Percentiles rank a stretch among this genome's conserved stretches.
phyloP scores from a whole-genome alignment of 306 rosid species.

The Vachellia collinsii region DNA sequence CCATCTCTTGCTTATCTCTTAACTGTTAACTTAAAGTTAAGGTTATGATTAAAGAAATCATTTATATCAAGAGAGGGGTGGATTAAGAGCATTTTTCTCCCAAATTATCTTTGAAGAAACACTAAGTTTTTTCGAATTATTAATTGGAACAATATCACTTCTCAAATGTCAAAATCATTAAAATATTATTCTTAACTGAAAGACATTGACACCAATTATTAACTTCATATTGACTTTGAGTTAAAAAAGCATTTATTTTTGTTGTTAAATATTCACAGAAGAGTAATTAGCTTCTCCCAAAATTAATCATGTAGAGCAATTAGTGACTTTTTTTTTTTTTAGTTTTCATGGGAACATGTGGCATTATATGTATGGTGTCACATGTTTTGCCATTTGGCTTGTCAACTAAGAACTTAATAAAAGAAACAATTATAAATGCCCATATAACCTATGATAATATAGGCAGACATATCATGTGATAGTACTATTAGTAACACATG shows the following conservation, averaged over 20 bases:
- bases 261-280: background rate
- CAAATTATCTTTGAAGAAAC: too few relatives aligned
- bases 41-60: background rate
- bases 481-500: background rate
- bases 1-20: background rate
- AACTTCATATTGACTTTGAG: background rate
- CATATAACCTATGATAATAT: too few relatives aligned
- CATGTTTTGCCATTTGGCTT: background rate
- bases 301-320: background rate
- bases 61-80: background rate
- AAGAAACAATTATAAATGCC: too few relatives aligned
- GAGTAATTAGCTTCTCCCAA: background rate
- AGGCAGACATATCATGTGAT: background rate
- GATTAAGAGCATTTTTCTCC: too few relatives aligned
- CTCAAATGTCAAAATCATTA: background rate
- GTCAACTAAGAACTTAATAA: background rate
- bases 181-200: background rate
- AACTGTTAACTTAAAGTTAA: background rate
- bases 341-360: too few relatives aligned
- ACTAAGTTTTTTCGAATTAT: too few relatives aligned
- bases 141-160: background rate
- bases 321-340: background rate
- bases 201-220: too few relatives aligned
- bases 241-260: background rate
- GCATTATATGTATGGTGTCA: background rate